Percentiles rank a stretch among this genome's conserved stretches.
Conservation (phyloP, 2,329 filamentous ascomycete genomes). For the Cadophora malorum region DNA sequence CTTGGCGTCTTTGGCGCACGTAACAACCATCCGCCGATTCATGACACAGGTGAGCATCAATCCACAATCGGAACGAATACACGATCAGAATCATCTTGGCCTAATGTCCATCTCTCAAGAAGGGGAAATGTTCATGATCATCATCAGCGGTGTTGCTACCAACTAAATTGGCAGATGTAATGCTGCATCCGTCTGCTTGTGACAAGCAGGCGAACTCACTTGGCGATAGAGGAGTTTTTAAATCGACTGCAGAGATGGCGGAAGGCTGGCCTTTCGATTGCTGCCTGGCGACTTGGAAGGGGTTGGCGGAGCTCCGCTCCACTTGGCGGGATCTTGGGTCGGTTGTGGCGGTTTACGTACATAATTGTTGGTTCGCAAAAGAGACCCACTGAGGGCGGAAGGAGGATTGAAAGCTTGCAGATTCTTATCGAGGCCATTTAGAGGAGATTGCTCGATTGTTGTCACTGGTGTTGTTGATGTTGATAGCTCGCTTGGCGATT, state of each 20-base stretch:
- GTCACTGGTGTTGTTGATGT: background rate
- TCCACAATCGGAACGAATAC: slow-evolving; percentile 4
- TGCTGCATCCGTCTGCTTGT: slow-evolving; percentile 8
- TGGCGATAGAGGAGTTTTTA: slow-evolving; percentile 3
- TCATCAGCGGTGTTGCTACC: slow-evolving; percentile 1
- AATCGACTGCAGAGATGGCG: background rate
- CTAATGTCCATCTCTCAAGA: background rate
- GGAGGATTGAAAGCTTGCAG: background rate
- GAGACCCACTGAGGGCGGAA: background rate
- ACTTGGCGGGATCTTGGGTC: slow-evolving; percentile 13
- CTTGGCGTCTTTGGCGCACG: slow-evolving; percentile 2
- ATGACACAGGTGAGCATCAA: background rate
- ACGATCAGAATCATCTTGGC: background rate
- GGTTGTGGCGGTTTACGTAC: slow-evolving; percentile 10
- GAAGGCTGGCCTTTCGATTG: background rate
- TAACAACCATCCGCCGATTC: background rate
- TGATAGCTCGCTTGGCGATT: background rate
- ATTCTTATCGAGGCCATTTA: background rate
- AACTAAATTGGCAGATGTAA: slow-evolving; percentile 21
- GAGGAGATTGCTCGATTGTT: background rate
- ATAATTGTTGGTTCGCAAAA: background rate
- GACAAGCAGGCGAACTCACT: slow-evolving; percentile 8
- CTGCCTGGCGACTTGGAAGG: slow-evolving; percentile 7
- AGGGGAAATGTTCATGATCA: background rate
- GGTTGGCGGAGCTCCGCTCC: slow-evolving; percentile 7